A percentile compares a stretch with the other conserved stretches of the same genome.
Conservation (phyloP, 805 yeast species). For the Saccharomycopsis guyanensis region DNA sequence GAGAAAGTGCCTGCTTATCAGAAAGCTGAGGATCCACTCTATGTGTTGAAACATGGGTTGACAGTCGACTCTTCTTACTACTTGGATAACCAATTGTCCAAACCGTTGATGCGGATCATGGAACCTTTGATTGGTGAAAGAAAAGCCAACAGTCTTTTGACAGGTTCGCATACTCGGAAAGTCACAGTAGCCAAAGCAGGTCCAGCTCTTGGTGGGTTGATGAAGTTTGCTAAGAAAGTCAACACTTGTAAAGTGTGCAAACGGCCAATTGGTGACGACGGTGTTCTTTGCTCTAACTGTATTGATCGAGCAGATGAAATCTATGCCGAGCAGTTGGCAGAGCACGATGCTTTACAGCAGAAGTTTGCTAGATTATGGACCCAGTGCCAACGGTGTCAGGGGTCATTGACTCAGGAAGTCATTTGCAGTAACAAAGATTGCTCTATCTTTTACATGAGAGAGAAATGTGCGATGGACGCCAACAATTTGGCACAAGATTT, state of each 20-base stretch:
- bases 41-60: slow-evolving; percentile 81
- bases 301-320: slow-evolving; percentile 61
- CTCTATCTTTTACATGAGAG: slow-evolving; percentile 96
- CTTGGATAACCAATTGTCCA: slow-evolving; percentile 84
- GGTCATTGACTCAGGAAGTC: slow-evolving; percentile 91
- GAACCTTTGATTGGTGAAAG: slow-evolving; percentile 90
- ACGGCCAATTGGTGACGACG: slow-evolving; percentile 61
- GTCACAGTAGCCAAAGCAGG: slow-evolving; percentile 59
- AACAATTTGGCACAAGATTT: slow-evolving; percentile 49
- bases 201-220: slow-evolving; percentile 52
- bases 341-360: slow-evolving; percentile 71
- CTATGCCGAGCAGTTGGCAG: slow-evolving; percentile 74
- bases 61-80: slow-evolving; percentile 95
- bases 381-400: slow-evolving; percentile 96
- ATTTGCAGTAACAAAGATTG: slow-evolving; percentile 93
- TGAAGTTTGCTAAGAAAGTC: slow-evolving; percentile 86
- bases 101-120: slow-evolving; percentile 88
- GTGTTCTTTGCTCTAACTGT: slow-evolving; percentile 80
- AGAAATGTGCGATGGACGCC: slow-evolving; percentile 71
- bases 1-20: slow-evolving; percentile 82
- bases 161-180: slow-evolving; percentile 79
- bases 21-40: slow-evolving; percentile 94
- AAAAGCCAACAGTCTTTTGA: slow-evolving; percentile 69
- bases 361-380: slow-evolving; percentile 92
- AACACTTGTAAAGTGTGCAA: slow-evolving; percentile 86